These are phyloP conservation scores for Colletotrichum scovillei DNA, from an alignment of 2,329 filamentous ascomycete species.

Conservation along the genomic window DNA sequence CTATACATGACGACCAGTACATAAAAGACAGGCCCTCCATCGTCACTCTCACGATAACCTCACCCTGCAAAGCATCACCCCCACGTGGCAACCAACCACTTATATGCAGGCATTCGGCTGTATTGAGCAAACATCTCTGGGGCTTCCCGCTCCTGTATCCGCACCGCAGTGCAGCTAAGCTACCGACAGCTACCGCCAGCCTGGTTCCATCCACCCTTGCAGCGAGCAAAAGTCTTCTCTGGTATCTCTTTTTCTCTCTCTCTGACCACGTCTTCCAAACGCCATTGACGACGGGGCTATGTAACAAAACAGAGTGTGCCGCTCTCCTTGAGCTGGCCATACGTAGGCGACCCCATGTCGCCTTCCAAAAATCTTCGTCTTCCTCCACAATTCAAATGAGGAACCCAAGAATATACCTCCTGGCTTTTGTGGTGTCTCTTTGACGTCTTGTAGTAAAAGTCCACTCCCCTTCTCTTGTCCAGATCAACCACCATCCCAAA, in stretches of 20 bases:
- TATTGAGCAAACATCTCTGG: slow-evolving; percentile 13
- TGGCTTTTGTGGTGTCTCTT: neutral
- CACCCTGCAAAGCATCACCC: neutral
- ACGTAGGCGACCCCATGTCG: neutral
- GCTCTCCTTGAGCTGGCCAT: neutral
- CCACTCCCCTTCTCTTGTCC: slow-evolving; percentile 1
- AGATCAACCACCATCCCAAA: slow-evolving; percentile 4
- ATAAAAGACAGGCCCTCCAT: neutral
- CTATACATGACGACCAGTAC: too few species aligned
- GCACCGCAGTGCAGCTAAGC: neutral
- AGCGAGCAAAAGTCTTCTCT: slow-evolving; percentile 30
- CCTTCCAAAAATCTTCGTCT: neutral
- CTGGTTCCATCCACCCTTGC: neutral
- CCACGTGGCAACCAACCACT: neutral
- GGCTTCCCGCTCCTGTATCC: neutral
- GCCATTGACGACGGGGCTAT: slow-evolving; percentile 19
- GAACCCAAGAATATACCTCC: neutral
- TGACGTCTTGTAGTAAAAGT: neutral
- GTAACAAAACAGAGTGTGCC: slow-evolving; percentile 25
- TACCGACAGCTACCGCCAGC: neutral
- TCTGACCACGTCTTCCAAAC: slow-evolving; percentile 24
- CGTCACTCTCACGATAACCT: slow-evolving; percentile 6
- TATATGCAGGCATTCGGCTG: slow-evolving; percentile 7
- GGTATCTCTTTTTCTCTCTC: slow-evolving; percentile 26
- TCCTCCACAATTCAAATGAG: neutral